Evolutionary conservation across 202 grass and related monocot species (phyloP), one percentile per base, ranked within the genome.

Genomic region (Panicum virgatum): DNA sequence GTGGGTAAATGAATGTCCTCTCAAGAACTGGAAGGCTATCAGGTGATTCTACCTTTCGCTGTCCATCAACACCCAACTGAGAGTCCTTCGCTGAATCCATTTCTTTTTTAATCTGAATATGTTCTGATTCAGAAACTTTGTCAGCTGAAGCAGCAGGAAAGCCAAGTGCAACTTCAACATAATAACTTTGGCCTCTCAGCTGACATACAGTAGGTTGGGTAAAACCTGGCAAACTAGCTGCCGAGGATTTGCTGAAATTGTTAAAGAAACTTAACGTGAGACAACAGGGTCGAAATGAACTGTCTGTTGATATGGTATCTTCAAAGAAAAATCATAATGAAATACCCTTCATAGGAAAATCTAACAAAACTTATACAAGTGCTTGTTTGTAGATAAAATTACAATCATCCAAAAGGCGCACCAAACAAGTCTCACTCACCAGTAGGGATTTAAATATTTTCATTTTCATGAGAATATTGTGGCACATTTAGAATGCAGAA

Each of bases 121-220:
- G 87, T 80, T 92, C 78, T 2, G 51, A 62, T 56, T 81, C 90
- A 73, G 79, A 56, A 89, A 82, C 62, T 85, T 72, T 93, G 66
- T 84, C 74, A 64, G 68, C 76, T 83, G 70, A 81, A 73, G 86
- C 70, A 82, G 82, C 86, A 48, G 85, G 83, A 82, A 94, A 88
- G 70, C 90, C 92, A 90, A 96, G 87, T 66, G 96, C 89, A 72
- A 98, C 89, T 98, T 98, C 92, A 83, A 98, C 91, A 85, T 93
- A 96, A 71, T 89, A 98, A 85, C 85, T 98, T 86, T 98, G 96
- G 40, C 96, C 96, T 83, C 92, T 96, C 82, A 96, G 59, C 87
- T 90, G 92, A 66, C 83, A 93, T 58, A 66, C 82, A 47, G 87
- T 91, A 77, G 86, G 90, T 78, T 91, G 96, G 86, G 73, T 90